Conservation (phyloP, 2,329 filamentous ascomycete genomes). For the Aspergillus felis region DNA sequence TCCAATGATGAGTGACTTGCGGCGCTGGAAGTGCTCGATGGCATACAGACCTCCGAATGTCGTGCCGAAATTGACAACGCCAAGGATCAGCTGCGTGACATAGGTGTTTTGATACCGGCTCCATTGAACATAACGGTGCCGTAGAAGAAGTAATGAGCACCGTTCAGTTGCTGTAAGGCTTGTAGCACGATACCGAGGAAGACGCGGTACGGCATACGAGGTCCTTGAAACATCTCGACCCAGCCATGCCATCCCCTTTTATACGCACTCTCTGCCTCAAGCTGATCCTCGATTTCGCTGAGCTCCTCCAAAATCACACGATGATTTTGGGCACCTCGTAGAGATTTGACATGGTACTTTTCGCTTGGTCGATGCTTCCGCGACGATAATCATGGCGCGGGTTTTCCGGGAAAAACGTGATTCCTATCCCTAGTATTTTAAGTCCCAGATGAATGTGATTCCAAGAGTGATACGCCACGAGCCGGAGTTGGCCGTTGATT, state of each 20-base stretch:
- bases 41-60: slow-evolving; percentile 66
- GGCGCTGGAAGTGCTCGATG: slow-evolving; percentile 64
- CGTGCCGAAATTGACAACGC: slow-evolving; percentile 62
- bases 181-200: slow-evolving; percentile 41
- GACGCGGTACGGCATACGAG: slow-evolving; percentile 41
- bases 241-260: slow-evolving; percentile 27
- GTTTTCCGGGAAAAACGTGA: slow-evolving; percentile 54
- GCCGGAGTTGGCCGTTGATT: slow-evolving; percentile 31
- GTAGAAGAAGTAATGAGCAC: slow-evolving; percentile 49
- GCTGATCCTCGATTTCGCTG: slow-evolving; percentile 53
- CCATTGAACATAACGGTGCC: slow-evolving; percentile 50
- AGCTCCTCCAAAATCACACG: slow-evolving; percentile 49
- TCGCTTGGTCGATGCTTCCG: slow-evolving; percentile 49
- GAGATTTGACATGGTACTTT: slow-evolving; percentile 49
- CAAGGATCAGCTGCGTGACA: slow-evolving; percentile 61
- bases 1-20: slow-evolving; percentile 62
- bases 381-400: slow-evolving; percentile 58
- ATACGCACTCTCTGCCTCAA: slow-evolving; percentile 46
- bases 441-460: slow-evolving; percentile 54
- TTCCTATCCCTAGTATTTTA: slow-evolving; percentile 51
- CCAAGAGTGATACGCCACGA: slow-evolving; percentile 52
- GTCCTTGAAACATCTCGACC: slow-evolving; percentile 38
- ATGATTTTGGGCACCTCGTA: slow-evolving; percentile 53
- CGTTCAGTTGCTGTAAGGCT: slow-evolving; percentile 42
- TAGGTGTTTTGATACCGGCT: slow-evolving; percentile 63